Evolutionary conservation across 2,329 filamentous ascomycete species (phyloP), one percentile per base, ranked within the genome.

Genomic region (Paecilomyces dactylethromorphus): DNA sequence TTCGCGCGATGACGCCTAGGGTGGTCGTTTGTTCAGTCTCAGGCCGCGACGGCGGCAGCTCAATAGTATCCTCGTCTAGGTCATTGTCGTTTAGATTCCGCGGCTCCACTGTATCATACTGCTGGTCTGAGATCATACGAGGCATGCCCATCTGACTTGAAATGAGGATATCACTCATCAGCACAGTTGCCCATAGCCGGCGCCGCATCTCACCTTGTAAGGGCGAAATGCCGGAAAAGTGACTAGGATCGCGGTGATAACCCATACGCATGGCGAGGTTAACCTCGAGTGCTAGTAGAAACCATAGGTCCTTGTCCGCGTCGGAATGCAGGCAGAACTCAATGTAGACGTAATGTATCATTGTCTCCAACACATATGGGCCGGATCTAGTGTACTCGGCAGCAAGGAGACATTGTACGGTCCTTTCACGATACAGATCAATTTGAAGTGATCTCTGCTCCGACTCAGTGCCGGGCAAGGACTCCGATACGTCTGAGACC

Each of bases 61-160:
- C 72, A 2, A 65, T 66, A 10, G 74, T 76, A 54, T 79, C 67
- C 62, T 81, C 77, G 58, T 77, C 73, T 59, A 88, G 83, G 63
- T 88, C 85, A 0, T 79, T 76, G 66, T 88, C 85, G 29, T 78
- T 68, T n/a, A 87, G 67, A 65, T 88, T 87, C 10, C 77, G 73
- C 3, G 85, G 84, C 21, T 79, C 66, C 2, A 69, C 64, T 0
- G 83, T 85, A 64, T 88, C 86, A 51, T 78, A 81, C 55, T 86
- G 81, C 55, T 84, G 80, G 15, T 79, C 76, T 55, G 81, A 76
- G 51, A 86, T 77, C 77, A 85, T 82, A 61, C 80, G 80, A 1
- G 86, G 85, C 24, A 88, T 72, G 2, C 86, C 86, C 63, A 87
- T 77, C 62, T 87, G 84, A 65, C 86, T 86, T 0, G 83, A 80